phyloP scores from a whole-genome alignment of 768 basidiomycete genomes.

The Serendipita sp. region DNA sequence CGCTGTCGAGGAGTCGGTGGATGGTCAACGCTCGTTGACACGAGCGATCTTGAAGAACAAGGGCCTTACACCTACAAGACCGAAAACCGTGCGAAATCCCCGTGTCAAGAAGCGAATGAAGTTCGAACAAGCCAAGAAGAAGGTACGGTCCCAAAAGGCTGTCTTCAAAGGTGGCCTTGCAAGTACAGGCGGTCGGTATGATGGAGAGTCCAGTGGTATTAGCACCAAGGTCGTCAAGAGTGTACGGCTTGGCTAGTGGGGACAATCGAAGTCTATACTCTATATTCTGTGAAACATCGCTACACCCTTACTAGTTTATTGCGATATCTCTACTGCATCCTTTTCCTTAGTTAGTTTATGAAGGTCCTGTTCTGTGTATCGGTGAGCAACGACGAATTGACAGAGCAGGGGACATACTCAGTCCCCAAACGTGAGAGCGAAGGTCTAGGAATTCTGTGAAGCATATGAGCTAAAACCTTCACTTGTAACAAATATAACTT shows the following conservation, averaged over 20 bases:
- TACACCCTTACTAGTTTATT: neutral
- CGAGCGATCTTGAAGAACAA: slow-evolving; percentile 86
- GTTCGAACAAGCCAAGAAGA: slow-evolving; percentile 92
- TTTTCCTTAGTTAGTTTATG: slow-evolving; percentile 1
- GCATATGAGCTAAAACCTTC: neutral
- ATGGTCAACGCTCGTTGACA: slow-evolving; percentile 76
- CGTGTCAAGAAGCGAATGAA: slow-evolving; percentile 87
- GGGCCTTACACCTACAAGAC: slow-evolving; percentile 78
- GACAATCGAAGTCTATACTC: neutral
- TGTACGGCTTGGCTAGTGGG: slow-evolving; percentile 36
- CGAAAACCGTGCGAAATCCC: slow-evolving; percentile 86
- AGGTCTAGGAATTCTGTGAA: slow-evolving; percentile 60
- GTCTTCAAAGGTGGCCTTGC: slow-evolving; percentile 80
- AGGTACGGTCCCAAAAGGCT: slow-evolving; percentile 72
- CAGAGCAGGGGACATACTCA: slow-evolving; percentile 39
- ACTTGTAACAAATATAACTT: slow-evolving; percentile 14
- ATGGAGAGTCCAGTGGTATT: slow-evolving; percentile 87
- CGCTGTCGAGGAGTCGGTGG: slow-evolving; percentile 22
- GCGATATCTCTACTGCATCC: neutral
- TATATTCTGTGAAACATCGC: neutral
- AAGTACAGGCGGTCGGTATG: slow-evolving; percentile 55
- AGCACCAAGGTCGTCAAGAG: slow-evolving; percentile 70
- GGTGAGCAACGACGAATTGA: neutral
- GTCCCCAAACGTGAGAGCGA: slow-evolving; percentile 70
- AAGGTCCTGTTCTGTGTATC: neutral